A percentile compares a stretch with the other conserved stretches of the same genome.
phyloP scores from a whole-genome alignment of 768 basidiomycete genomes.

The Fomitopsis pulvina region DNA sequence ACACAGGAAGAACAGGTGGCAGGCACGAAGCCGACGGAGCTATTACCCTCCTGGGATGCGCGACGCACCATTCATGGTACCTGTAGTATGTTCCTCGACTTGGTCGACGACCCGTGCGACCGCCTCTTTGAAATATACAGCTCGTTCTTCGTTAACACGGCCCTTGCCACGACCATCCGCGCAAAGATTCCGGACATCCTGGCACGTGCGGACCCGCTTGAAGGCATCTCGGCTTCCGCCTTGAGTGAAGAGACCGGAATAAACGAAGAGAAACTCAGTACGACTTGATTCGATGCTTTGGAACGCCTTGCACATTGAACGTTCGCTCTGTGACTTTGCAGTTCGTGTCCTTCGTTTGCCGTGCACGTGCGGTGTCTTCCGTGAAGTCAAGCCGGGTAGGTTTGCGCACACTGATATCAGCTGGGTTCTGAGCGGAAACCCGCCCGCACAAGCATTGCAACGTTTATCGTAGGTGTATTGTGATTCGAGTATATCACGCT shows the following conservation, averaged over 20 bases:
- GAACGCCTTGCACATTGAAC: neutral
- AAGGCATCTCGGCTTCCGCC: neutral
- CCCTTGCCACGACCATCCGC: slow-evolving; percentile 3
- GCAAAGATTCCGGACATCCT: slow-evolving; percentile 3
- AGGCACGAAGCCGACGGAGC: too few species aligned
- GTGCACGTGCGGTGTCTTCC: neutral
- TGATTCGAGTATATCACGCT: neutral
- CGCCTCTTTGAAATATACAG: slow-evolving; percentile 1
- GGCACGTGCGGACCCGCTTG: neutral
- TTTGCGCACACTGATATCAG: neutral
- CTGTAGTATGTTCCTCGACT: slow-evolving; percentile 1
- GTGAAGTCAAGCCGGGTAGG: neutral
- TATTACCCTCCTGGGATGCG: neutral
- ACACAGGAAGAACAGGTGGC: too few species aligned
- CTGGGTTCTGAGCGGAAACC: neutral
- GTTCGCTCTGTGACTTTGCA: neutral
- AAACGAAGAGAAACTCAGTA: slow-evolving; percentile 3
- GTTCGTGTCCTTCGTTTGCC: neutral
- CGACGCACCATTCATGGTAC: neutral
- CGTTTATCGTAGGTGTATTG: neutral
- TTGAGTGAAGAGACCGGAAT: neutral
- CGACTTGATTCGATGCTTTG: neutral
- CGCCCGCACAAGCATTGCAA: neutral
- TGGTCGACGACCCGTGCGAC: slow-evolving; percentile 3
- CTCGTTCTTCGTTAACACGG: neutral